phyloP scores from a whole-genome alignment of 208 protist species.

The Eutreptiella sp. region DNA sequence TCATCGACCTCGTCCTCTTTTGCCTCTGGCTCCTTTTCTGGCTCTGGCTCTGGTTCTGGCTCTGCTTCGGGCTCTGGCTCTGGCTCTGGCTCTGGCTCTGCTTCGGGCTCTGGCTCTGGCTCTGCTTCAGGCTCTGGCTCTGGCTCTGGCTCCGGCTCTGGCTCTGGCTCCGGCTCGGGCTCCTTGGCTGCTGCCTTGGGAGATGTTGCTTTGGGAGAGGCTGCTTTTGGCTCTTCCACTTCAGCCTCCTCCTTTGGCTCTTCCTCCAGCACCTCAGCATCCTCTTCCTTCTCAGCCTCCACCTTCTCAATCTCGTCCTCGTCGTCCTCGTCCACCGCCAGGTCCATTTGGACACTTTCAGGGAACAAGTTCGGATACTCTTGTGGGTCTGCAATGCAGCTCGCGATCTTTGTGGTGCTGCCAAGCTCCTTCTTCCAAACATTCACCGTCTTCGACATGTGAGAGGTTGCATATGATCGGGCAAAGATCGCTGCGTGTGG shows the following conservation, averaged over 20 bases:
- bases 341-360: slow-evolving; percentile 18
- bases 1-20: not conserved
- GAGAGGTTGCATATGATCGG: slow-evolving; percentile 79
- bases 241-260: slow-evolving; percentile 15
- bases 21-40: not conserved
- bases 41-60: not conserved
- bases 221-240: too few species aligned
- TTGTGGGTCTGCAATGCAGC: slow-evolving; percentile 80
- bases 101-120: not conserved
- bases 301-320: not conserved
- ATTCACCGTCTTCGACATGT: slow-evolving; percentile 61
- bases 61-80: slow-evolving; percentile 1
- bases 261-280: not conserved
- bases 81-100: not conserved
- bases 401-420: slow-evolving; percentile 54
- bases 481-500: slow-evolving; percentile 92
- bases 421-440: slow-evolving; percentile 80
- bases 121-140: not conserved
- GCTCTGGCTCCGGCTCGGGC: too few species aligned
- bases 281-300: not conserved
- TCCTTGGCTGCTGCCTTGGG: too few species aligned
- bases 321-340: not conserved
- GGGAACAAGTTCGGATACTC: slow-evolving; percentile 93
- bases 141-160: too few species aligned
- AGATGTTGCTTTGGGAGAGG: too few species aligned